Evolutionary conservation across 106 monocot species (phyloP).

Genomic region (Xerophyta viscosa): DNA sequence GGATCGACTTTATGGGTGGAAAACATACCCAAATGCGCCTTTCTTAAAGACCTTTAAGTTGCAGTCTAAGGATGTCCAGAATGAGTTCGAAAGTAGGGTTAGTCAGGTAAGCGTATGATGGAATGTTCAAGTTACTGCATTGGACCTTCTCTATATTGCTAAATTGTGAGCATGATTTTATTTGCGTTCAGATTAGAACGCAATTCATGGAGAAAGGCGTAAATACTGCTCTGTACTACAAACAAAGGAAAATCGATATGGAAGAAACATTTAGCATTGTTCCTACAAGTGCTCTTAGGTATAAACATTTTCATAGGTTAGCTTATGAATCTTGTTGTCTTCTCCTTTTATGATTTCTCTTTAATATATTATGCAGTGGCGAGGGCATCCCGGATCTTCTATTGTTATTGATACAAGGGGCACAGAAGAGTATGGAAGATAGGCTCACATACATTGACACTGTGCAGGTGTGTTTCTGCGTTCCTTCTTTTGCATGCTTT

Average conservation of each 20-base stretch:
- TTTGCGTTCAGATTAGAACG: conserved; percentile 64
- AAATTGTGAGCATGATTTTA: no score
- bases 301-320: conserved; percentile 10
- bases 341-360: no score
- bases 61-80: conserved; percentile 79
- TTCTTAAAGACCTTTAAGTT: conserved; percentile 70
- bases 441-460: conserved; percentile 86
- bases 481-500: no score
- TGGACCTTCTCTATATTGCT: no score
- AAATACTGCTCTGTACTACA: conserved; percentile 93
- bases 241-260: conserved; percentile 94
- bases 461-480: conserved; percentile 70
- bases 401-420: conserved; percentile 79
- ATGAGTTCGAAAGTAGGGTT: conserved; percentile 81
- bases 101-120: conserved; percentile 37
- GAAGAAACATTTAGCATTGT: conserved; percentile 94
- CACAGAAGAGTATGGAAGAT: conserved; percentile 94
- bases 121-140: no score
- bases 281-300: conserved; percentile 98
- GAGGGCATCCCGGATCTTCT: conserved; percentile 95
- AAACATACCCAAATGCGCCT: conserved; percentile 59
- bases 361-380: conserved; percentile 67
- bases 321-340: no score
- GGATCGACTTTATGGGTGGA: conserved; percentile 97
- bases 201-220: conserved; percentile 86